Base-by-base conservation (phyloP, 2,329 filamentous ascomycete species). In the Diplodia corticola region DNA sequence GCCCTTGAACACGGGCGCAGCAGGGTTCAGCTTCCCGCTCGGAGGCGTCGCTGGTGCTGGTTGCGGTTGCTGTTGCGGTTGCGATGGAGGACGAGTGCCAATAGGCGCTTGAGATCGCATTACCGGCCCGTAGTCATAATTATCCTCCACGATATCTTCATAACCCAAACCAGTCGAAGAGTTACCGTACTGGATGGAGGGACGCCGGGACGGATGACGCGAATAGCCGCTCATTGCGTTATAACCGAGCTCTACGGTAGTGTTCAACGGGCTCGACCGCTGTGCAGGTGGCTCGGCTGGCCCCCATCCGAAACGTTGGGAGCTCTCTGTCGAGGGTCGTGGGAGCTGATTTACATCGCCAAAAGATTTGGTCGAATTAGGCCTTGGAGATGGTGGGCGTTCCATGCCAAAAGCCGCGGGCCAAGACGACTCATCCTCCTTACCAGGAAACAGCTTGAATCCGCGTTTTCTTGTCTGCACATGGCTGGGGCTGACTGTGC, bases 131-230 rank as follows among this genome's bases (percentile, higher is more conserved):
- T 80, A 82, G 68, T 83, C 80, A n/a, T 73, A 78, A 72, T 75
- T 82, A 57, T 86, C 84, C 28, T 82, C 82, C 30, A 84, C 81
- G 44, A 81, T 75, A 48, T 84, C 80, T 15, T 85, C 83, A 63
- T 85, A 79, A 2, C 85, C 81, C 17, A 88, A 77, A 68, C 86
- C 86, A 76, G 85, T 88, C 1, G 90, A 89, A 1, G 90, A 92
- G 40, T 44, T 44, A 13, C 91, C 91, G 71, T 88, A 85, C 69
- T 95, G 91, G 7, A 92, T 82, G 0, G 92, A 96, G 15, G 91
- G 91, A 40, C 93, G 86, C 59, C 93, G 86, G 37, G 93, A 96
- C 7, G 90, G 89, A 71, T 88, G 90, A 46, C 91, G 83, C 5
- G 91, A 91, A 89, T 90, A 95, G 1, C 90, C 78, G 65, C 68